Base-by-base conservation (phyloP, 2,329 filamentous ascomycete genomes). In the Aspergillus sp. region DNA sequence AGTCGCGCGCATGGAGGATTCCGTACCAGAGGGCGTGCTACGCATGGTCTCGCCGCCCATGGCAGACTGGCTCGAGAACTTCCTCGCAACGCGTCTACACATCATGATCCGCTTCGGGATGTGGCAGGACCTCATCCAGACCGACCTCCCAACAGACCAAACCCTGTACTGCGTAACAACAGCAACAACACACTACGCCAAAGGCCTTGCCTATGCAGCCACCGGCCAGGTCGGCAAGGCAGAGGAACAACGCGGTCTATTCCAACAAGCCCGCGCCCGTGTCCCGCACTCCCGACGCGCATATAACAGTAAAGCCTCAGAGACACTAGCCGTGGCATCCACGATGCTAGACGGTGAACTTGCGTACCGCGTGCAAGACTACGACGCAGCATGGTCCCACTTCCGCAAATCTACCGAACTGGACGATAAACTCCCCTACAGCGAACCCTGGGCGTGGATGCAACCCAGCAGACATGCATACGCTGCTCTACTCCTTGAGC, bases 361-460 rank as follows among this genome's bases (percentile, higher is more conserved):
- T 5, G 85, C 86, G 50, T 93, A 92, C 65, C 85, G 89, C 1
- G 77, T 78, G 3, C 81, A 80, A 0, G 81, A 87, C 50, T 80
- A 82, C 52, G 80, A 84, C 0, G 45, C 68, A 0, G 89, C 88
- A 0, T 91, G 89, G 66, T 66, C 74, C 2, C 78, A 83, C 52
- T 75, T 92, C 3, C 79, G 81, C 1, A 76, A 75, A 9, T 81
- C 87, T 0, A 84, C 89, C 20, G 66, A 74, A 1, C 78, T 83
- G 3, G 86, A 90, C 61, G 87, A 89, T 64, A 72, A 70, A 0
- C 78, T 91, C 22, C 85, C 84, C 0, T 91, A 89, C 59, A 85
- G 87, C 49, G 89, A 92, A 68, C 89, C 89, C 0, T 91, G 88
- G 88, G 86, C 86, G 0, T 91, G 89, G 88, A 90, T 91, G 88